Evolutionary conservation across 805 yeast genomes (phyloP), one percentile per base, ranked within the genome.

Genomic region (Cyberlindnera maritima): DNA sequence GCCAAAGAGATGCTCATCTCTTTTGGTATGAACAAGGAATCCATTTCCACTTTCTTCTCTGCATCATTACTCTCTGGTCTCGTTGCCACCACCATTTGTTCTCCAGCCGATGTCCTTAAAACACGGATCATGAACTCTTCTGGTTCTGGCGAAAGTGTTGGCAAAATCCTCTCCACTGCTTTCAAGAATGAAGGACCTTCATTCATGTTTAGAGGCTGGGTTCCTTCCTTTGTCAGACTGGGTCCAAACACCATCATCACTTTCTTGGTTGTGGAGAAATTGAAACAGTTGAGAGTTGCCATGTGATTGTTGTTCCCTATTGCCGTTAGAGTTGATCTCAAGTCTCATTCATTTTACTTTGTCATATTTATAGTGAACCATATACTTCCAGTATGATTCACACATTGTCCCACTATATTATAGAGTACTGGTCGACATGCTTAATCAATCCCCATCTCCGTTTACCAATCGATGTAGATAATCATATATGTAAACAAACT

Each of bases 61-160:
- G 88, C 96, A 0, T 83, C 92, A 4, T 70, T 88, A 50, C 60
- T 85, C 52, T 96, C 96, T 1, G 96, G 96, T 15, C 68, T 88
- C 31, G 88, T 88, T 5, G 96, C 96, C 7, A 88, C 96, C 0
- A 89, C 96, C 0, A 85, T 88, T 17, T 89, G 96, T 63, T 87
- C 96, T 2, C 96, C 96, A 1, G 96, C 91, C 10, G 96, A 88
- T 65, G 96, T 88, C 3, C 82, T 88, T 41, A 89, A 89, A 65
- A 89, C 96, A 2, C 73, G 95, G 60, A 85, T 88, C 48, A 88
- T 88, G 96, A 84, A 86, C 66, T 77, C 73, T 3, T 64, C 61
- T 26, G 56, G 56, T 13, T 55, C 58, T 11, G 70, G 73, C 49
- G 70, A 70, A 43, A 67, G 77, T 50, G 83, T 88, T 2, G 39